A percentile compares a stretch with the other conserved stretches of the same genome.
Conservation (phyloP, 2,329 filamentous ascomycete species). For the Dactylellina haptotyla region DNA sequence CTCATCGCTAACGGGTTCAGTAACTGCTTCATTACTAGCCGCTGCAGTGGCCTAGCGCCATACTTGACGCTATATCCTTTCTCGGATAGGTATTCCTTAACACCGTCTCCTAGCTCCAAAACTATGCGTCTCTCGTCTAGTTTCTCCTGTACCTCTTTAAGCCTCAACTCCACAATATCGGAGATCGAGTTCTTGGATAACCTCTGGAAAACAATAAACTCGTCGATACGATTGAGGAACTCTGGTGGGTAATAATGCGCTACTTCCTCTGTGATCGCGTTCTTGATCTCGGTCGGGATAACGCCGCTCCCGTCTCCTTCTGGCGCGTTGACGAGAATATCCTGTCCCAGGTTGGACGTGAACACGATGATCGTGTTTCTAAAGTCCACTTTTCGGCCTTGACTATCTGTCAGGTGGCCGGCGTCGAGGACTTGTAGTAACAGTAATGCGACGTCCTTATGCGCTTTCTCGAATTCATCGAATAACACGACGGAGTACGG, state of each 20-base stretch:
- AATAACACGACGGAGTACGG: slow-evolving; percentile 95
- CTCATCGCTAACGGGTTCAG: slow-evolving; percentile 87
- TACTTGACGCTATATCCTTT: slow-evolving; percentile 91
- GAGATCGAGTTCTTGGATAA: slow-evolving; percentile 80
- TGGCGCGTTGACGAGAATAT: slow-evolving; percentile 82
- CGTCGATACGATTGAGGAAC: slow-evolving; percentile 95
- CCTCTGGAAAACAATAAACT: slow-evolving; percentile 95
- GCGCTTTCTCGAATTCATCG: slow-evolving; percentile 97
- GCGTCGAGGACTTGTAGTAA: slow-evolving; percentile 95
- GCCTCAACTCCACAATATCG: slow-evolving; percentile 92
- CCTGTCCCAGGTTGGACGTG: slow-evolving; percentile 92
- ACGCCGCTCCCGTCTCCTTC: slow-evolving; percentile 69
- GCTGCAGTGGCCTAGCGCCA: slow-evolving; percentile 88
- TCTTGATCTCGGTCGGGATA: slow-evolving; percentile 77
- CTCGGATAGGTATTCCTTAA: slow-evolving; percentile 87
- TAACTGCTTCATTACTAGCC: slow-evolving; percentile 89
- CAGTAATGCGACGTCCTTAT: slow-evolving; percentile 90
- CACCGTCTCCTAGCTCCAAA: slow-evolving; percentile 75
- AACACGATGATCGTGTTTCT: slow-evolving; percentile 95
- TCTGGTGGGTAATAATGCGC: slow-evolving; percentile 80
- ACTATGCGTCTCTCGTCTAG: slow-evolving; percentile 86
- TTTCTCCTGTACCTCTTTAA: slow-evolving; percentile 82
- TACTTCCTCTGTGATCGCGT: slow-evolving; percentile 89
- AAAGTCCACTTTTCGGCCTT: slow-evolving; percentile 97
- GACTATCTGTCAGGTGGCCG: slow-evolving; percentile 92